Conservation (phyloP, 164 flowering plant genomes). For the Vitis amurensis region DNA sequence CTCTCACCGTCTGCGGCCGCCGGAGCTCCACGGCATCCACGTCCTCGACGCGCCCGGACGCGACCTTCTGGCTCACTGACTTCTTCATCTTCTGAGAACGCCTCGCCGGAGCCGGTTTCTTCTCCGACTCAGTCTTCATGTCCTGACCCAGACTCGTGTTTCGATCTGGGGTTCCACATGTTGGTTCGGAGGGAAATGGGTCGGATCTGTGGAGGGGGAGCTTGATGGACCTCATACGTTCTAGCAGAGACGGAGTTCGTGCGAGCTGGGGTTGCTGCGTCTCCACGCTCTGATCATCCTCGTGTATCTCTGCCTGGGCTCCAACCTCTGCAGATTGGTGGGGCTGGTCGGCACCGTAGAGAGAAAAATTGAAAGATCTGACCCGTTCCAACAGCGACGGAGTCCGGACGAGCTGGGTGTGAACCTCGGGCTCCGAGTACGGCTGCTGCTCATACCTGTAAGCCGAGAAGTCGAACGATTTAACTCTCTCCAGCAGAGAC, state of each 20-base stretch:
- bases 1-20: conserved; percentile 27
- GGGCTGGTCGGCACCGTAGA: no score
- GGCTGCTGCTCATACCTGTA: conserved; percentile 8
- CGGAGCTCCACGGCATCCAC: conserved; percentile 18
- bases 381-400: conserved; percentile 6
- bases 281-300: no score
- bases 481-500: conserved; percentile 27
- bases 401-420: conserved; percentile 6
- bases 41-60: conserved; percentile 14
- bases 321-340: no score
- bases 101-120: neutral
- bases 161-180: neutral
- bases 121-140: conserved; percentile 12
- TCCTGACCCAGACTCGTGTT: neutral
- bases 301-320: no score
- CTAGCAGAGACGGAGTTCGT: conserved; percentile 38
- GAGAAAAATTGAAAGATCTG: neutral
- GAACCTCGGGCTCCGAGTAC: neutral
- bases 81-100: conserved; percentile 27
- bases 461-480: conserved; percentile 22
- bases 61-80: conserved; percentile 27
- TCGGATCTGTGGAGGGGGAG: conserved; percentile 26
- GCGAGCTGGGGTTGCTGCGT: conserved; percentile 5
- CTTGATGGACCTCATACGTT: conserved; percentile 45
- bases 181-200: neutral